Evolutionary conservation across 140 eudicot genomes (phyloP), one percentile per base, ranked within the genome.

Genomic region (Oenanthe javanica): DNA sequence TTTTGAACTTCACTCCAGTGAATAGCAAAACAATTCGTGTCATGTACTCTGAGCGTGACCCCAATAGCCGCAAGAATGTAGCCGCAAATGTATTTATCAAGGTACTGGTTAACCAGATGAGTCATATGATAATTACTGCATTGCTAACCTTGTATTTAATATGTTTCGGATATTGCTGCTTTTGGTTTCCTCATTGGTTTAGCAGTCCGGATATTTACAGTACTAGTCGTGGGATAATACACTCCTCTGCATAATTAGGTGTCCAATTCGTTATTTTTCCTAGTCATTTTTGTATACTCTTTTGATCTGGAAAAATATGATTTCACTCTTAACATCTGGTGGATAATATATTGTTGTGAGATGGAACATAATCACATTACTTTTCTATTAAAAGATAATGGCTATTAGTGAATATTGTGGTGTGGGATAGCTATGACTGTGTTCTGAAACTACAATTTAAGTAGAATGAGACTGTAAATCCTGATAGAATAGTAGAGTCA

Each of bases 41-140:
- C 69, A 85, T 86, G 89, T 88, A 88, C 71, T 88, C 91, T 43
- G 87, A 85, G 7, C 85, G 91, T 61, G 91, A 88, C 84, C 91
- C 91, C 49, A 88, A 84, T 79, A 76, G 83, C 61, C 91, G 89
- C 47, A 87, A 87, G 85, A 87, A 87, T 75, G 88, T 86, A 46
- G 79, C 87, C 15, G 89, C 87, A 50, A 87, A 87, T 71, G 86
- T 87, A 50, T 87, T 87, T 46, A 87, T 87, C 25, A 87, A 87
- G 91, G 91, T 87, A 84, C 77, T 2, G 19, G 13, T 25, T 21
- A 3, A 46, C 54, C 38, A 31, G 18, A 49, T 4, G 18, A 6
- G 12, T 74, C 52, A 10, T 45, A 73, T 47, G 23, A 69, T 40
- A 43, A 40, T 7, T 45, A 45, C 50, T 8, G 3, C 1, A 71